Evolutionary conservation across 345 rosid genomes (phyloP).

Genomic region (Zanthoxylum bungeanum): DNA sequence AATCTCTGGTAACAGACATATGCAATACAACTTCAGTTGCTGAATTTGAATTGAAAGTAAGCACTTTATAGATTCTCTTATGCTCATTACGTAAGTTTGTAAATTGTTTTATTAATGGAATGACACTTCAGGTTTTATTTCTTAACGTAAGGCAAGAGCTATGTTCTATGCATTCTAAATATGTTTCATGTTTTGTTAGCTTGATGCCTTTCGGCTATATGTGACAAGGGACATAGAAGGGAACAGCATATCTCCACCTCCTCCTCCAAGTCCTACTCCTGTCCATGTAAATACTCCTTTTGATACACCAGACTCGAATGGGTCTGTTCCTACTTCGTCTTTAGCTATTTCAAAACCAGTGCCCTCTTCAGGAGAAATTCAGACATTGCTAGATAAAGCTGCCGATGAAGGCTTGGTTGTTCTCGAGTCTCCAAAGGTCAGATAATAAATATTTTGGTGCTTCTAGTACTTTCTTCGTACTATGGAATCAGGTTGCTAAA

Average conservation of each 20-base stretch:
- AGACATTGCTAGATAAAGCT: conserved; percentile 53
- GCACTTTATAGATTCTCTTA: conserved; percentile 14
- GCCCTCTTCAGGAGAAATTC: conserved; percentile 35
- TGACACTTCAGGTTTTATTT: conserved; percentile 5
- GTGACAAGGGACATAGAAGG: conserved; percentile 47
- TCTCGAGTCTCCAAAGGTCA: conserved; percentile 80
- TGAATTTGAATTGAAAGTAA: conserved; percentile 81
- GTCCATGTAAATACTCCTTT: conserved; percentile 21
- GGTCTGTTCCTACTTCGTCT: conserved; percentile 54
- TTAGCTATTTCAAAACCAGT: conserved; percentile 51
- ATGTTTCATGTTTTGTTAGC: conserved; percentile 36
- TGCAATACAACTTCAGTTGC: conserved; percentile 64
- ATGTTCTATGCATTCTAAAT: not conserved
- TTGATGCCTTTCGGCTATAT: conserved; percentile 68
- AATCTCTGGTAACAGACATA: conserved; percentile 62
- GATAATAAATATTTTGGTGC: conserved; percentile 9
- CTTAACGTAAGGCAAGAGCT: not conserved
- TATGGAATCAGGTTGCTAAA: conserved; percentile 15
- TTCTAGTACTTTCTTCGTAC: conserved; percentile 10
- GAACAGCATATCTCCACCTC: conserved; percentile 36
- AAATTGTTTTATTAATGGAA: conserved; percentile 5
- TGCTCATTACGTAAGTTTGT: not conserved
- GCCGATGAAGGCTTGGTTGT: conserved; percentile 73
- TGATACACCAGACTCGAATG: conserved; percentile 34
- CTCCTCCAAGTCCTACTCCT: conserved; percentile 32